These are phyloP conservation scores for Blastomyces percursus DNA, from an alignment of 2,329 filamentous ascomycete genomes.

Conservation along the genomic window DNA sequence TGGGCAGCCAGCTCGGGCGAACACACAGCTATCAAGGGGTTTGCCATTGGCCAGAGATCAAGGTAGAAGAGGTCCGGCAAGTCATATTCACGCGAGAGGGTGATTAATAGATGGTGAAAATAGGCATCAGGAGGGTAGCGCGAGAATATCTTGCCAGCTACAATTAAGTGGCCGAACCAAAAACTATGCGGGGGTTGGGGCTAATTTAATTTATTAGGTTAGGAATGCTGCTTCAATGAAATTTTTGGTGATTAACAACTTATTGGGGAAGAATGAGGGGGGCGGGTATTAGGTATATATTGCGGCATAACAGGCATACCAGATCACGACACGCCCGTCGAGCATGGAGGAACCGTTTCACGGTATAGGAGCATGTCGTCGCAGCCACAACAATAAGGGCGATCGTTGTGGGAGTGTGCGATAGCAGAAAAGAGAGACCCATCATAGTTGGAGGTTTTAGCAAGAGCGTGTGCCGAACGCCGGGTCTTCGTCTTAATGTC, in stretches of 20 bases:
- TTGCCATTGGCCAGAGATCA: slow-evolving; percentile 31
- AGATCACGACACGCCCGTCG: not conserved
- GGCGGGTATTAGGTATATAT: not conserved
- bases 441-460: not conserved
- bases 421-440: not conserved
- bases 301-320: not conserved
- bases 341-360: slow-evolving; percentile 1
- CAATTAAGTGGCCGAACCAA: slow-evolving; percentile 4
- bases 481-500: not conserved
- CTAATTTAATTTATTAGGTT: slow-evolving; percentile 1
- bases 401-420: not conserved
- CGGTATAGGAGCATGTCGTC: not conserved
- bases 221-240: not conserved
- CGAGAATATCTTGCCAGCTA: not conserved
- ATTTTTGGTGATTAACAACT: not conserved
- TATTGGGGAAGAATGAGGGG: not conserved
- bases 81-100: slow-evolving; percentile 4
- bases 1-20: slow-evolving; percentile 31
- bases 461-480: not conserved
- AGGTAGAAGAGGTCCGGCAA: slow-evolving; percentile 20
- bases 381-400: not conserved
- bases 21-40: slow-evolving; percentile 28
- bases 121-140: not conserved
- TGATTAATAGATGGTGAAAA: slow-evolving; percentile 1
- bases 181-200: slow-evolving; percentile 5